Evolutionary conservation across 2,329 filamentous ascomycete species (phyloP), one percentile per base, ranked within the genome.

Genomic region (Cladophialophora carrionii): DNA sequence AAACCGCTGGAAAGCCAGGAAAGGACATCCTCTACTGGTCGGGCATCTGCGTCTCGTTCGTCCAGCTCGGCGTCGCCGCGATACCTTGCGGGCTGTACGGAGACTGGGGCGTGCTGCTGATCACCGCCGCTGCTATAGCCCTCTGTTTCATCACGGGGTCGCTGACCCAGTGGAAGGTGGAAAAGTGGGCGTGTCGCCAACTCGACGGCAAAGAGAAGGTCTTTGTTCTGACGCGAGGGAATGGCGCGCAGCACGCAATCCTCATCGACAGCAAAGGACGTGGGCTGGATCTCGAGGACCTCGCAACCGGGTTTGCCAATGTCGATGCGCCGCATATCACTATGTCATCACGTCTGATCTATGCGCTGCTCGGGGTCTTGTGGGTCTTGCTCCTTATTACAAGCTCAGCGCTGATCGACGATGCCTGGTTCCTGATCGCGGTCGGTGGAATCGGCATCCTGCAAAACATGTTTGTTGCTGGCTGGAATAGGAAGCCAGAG

Each of bases 351-450:
- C 55, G 74, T 2, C 34, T 70, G 2, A 53, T 60, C 7, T 68
- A 70, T 24, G 56, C 72, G 3, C 14, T 72, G 4, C 67, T 76
- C 10, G 72, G 75, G 1, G 52, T 72, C 0, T 58, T 77, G 4
- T 80, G 78, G 78, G 70, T 78, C 2, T 66, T 73, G 0, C 71
- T 80, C 2, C 71, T 80, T 6, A 75, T 80, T 17, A 74, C 73
- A 1, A 75, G 74, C 2, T 68, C 76, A 0, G 78, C 76, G 0
- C 52, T 77, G 20, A 70, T 73, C 29, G 41, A 72, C 17, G 57
- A 77, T 34, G 72, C 74, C 0, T 80, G 77, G 76, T 77, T 71
- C 55, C 66, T 79, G 5, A 66, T 79, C 5, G 74, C 70, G 1
- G 70, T 79, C 8, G 78, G 78, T 2, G 72, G 71, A 7, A 68